These are phyloP conservation scores for Blastobotrys chiropterorum DNA, from an alignment of 805 yeast species.

Conservation along the genomic window DNA sequence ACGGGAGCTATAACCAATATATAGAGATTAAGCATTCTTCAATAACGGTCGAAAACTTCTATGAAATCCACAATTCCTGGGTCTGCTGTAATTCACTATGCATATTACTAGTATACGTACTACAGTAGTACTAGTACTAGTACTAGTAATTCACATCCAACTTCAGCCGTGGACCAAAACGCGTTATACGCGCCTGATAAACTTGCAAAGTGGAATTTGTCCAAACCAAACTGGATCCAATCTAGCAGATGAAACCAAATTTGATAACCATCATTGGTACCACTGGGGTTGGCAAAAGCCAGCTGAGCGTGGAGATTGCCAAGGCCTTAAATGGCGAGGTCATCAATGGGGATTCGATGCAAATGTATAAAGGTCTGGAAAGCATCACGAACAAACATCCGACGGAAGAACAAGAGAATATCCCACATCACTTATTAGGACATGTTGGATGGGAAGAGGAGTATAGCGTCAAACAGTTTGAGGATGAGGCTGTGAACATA, in stretches of 20 bases:
- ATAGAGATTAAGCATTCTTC: too few species aligned
- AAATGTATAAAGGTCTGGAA: conserved; percentile 69
- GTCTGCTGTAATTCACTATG: too few species aligned
- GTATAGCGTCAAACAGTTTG: conserved; percentile 74
- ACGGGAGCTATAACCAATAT: too few species aligned
- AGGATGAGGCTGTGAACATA: conserved; percentile 54
- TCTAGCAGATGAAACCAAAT: conserved; percentile 23
- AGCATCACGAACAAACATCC: conserved; percentile 93
- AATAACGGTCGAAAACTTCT: too few species aligned
- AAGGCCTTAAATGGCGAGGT: conserved; percentile 74
- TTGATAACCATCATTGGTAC: conserved; percentile 78
- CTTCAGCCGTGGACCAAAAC: too few species aligned
- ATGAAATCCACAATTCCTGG: too few species aligned
- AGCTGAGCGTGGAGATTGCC: conserved; percentile 75
- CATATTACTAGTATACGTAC: too few species aligned
- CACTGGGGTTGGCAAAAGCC: conserved; percentile 95
- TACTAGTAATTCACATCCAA: too few species aligned
- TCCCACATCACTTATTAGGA: conserved; percentile 83
- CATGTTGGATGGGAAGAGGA: conserved; percentile 77
- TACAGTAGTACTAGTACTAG: too few species aligned
- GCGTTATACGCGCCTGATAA: too few species aligned
- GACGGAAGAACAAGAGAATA: conserved; percentile 59
- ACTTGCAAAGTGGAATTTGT: too few species aligned
- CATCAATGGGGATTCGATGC: conserved; percentile 97
- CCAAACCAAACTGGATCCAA: too few species aligned